Evolutionary conservation across 179 eudicot genomes (phyloP).

Genomic region (Beta lomatogona): DNA sequence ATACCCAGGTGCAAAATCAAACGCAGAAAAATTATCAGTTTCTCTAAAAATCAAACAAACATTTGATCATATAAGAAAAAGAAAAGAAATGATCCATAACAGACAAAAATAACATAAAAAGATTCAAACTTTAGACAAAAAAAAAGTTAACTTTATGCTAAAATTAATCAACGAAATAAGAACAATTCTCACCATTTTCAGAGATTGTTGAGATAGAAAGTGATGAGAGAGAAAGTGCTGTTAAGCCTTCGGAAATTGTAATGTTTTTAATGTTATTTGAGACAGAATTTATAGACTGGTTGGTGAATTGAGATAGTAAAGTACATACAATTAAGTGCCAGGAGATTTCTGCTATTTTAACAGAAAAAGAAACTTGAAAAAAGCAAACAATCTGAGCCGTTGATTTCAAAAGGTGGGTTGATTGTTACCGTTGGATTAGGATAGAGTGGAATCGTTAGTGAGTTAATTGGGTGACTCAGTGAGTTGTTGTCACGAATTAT

Average conservation of each 20-base stretch:
- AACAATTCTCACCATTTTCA: constrained; percentile 21
- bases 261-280: not conserved
- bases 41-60: not conserved
- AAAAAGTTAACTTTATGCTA: not conserved
- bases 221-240: not conserved
- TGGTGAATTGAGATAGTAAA: not conserved
- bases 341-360: constrained; percentile 21
- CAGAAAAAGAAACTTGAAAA: not conserved
- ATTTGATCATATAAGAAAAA: not conserved
- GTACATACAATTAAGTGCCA: not conserved
- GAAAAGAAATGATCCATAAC: not conserved
- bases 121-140: not conserved
- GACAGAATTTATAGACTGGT: constrained; percentile 13
- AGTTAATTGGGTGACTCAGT: not conserved
- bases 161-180: constrained; percentile 1
- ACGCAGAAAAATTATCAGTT: not conserved
- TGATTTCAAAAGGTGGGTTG: not conserved
- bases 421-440: not conserved
- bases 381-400: not conserved
- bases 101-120: constrained; percentile 1
- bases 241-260: not conserved
- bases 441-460: not conserved
- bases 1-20: not conserved
- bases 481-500: not conserved
- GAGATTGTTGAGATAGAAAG: not conserved